Evolutionary conservation across 2,329 filamentous ascomycete species (phyloP), one percentile per base, ranked within the genome.

Genomic region (Cadophora sp.): DNA sequence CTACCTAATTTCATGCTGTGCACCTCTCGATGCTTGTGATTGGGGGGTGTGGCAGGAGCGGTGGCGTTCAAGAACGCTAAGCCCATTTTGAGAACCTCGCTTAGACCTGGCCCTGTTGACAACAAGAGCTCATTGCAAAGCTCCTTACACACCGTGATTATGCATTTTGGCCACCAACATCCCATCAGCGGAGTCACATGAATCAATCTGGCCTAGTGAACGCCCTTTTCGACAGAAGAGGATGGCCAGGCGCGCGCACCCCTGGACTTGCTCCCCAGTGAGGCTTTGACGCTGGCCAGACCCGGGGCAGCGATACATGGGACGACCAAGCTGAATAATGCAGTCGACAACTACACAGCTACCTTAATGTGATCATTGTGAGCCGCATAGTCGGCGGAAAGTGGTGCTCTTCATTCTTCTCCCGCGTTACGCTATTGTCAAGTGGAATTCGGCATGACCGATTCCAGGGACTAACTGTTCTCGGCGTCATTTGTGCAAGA

Each of bases 11-110:
- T 6, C 27, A 30, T 30, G 27, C 27, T 6, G 27, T 30, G 27
- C 27, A 30, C 27, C 27, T 6, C 27, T 30, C 27, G 27, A 30
- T 30, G 27, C 27, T 30, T 30, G 27, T 30, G 27, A 30, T 30
- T 30, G 27, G 22, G 27, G 48, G 48, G 48, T 51, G 48, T 51
- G 48, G 48, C 48, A 18, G 22, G 48, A 51, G 48, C 22, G 48
- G 22, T 51, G 22, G 48, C 48, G 36, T 39, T 39, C 11, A 11
- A 11, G 27, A 13, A 24, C 48, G 48, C 48, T 51, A 51, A 18
- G 48, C 48, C 27, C 24, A 18, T 51, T 51, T 27, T 8, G 11
- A 51, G 27, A 30, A 30, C 24, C 20, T 51, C 48, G 48, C 48
- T 51, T 27, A 51, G 36, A 9, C 9, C 13, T 48, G 14, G 48